These are phyloP conservation scores for Calamus simplicifolius DNA, from an alignment of 176 grass and related monocot genomes.

Conservation along the genomic window DNA sequence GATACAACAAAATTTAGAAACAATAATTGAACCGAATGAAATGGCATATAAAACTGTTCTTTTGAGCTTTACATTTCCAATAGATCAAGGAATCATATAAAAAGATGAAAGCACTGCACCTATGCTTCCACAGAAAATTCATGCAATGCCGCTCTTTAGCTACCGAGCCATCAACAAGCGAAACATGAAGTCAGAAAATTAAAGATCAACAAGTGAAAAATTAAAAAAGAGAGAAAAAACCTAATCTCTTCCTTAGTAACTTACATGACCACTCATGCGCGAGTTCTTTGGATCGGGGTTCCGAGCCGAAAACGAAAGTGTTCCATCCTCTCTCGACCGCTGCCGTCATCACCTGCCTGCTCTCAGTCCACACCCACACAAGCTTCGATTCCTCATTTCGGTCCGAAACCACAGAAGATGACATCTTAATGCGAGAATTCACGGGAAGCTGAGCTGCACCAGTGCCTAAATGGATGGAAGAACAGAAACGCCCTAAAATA, in stretches of 20 bases:
- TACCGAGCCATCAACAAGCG: too few relatives aligned
- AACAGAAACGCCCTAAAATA: constrained; percentile 7
- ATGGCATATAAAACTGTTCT: too few relatives aligned
- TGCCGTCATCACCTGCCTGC: constrained; percentile 62
- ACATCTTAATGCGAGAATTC: constrained; percentile 14
- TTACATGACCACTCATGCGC: constrained; percentile 80
- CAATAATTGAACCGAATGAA: too few relatives aligned
- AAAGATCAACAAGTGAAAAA: too few relatives aligned
- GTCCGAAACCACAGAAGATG: constrained; percentile 15
- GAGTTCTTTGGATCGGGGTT: constrained; percentile 51
- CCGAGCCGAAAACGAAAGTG: constrained; percentile 59
- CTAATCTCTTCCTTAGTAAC: neutral
- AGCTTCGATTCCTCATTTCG: constrained; percentile 39
- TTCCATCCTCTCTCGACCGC: constrained; percentile 89
- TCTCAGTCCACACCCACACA: constrained; percentile 89
- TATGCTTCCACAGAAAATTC: too few relatives aligned
- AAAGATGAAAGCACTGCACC: too few relatives aligned
- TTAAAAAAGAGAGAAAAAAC: too few relatives aligned
- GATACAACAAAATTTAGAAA: too few relatives aligned
- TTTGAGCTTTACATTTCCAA: too few relatives aligned
- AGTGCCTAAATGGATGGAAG: constrained; percentile 5
- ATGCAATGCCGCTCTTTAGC: too few relatives aligned
- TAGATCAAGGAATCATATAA: too few relatives aligned
- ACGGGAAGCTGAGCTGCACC: constrained; percentile 9
- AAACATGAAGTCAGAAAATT: too few relatives aligned